These are phyloP conservation scores for Tulasnella calospora DNA, from an alignment of 768 basidiomycete genomes.

Conservation along the genomic window DNA sequence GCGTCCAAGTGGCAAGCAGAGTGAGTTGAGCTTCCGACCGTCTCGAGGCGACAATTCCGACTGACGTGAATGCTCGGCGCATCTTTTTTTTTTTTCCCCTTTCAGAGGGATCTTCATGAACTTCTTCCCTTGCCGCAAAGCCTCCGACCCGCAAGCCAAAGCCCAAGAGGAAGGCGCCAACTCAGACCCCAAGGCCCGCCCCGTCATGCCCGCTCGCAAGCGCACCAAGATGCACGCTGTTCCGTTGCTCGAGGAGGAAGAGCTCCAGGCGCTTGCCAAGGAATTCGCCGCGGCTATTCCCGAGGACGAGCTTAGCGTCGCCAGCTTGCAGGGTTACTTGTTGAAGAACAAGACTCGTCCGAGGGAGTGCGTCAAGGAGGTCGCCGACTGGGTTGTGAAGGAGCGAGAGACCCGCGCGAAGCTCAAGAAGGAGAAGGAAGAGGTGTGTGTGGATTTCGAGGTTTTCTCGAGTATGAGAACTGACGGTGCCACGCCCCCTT, in stretches of 20 bases:
- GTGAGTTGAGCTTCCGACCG: neutral
- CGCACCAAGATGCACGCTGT: conserved; percentile 46
- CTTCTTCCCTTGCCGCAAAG: conserved; percentile 73
- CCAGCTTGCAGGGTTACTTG: conserved; percentile 77
- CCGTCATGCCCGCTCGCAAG: conserved; percentile 65
- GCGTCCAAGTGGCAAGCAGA: conserved; percentile 91
- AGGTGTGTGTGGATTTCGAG: conserved; percentile 37
- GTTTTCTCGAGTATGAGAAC: neutral
- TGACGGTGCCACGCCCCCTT: conserved; percentile 19
- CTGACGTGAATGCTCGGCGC: neutral
- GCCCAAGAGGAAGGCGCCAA: conserved; percentile 27
- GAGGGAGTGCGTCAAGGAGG: conserved; percentile 75
- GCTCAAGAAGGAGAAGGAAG: conserved; percentile 58
- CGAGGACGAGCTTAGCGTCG: conserved; percentile 83
- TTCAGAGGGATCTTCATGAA: conserved; percentile 75
- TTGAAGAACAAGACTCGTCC: conserved; percentile 82
- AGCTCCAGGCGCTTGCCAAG: conserved; percentile 73
- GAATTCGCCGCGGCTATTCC: conserved; percentile 78
- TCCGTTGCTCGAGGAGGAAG: conserved; percentile 67
- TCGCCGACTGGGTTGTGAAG: conserved; percentile 64
- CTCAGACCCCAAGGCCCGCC: conserved; percentile 52
- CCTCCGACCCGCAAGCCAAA: conserved; percentile 30
- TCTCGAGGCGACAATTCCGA: neutral
- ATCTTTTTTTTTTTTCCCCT: too few species aligned
- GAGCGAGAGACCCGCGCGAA: conserved; percentile 82